Evolutionary conservation across 2,329 filamentous ascomycete species (phyloP).

Genomic region (Aaosphaeria arxii): DNA sequence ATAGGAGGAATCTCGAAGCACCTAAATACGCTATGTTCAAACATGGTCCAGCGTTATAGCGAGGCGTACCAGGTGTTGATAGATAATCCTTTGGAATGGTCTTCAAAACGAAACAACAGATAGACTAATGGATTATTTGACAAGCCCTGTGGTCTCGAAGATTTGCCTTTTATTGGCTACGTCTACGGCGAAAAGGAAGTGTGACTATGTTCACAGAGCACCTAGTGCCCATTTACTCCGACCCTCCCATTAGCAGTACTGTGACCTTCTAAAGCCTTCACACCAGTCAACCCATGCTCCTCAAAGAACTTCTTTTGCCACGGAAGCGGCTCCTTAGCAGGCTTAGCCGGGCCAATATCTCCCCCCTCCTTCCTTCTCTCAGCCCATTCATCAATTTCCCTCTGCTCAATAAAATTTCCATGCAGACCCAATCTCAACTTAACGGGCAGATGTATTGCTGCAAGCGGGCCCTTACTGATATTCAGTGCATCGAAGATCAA

Average conservation of each 20-base stretch:
- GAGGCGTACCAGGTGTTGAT: too few relatives aligned
- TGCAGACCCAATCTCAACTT: constrained; percentile 31
- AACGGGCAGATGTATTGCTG: constrained; percentile 40
- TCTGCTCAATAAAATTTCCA: constrained; percentile 31
- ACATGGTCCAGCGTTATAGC: too few relatives aligned
- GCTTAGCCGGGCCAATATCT: constrained; percentile 17
- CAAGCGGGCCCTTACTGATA: constrained; percentile 37
- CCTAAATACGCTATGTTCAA: too few relatives aligned
- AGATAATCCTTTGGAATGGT: too few relatives aligned
- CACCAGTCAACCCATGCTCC: constrained; percentile 5
- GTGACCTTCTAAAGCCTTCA: constrained; percentile 1
- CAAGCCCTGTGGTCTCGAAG: too few relatives aligned
- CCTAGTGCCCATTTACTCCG: constrained; percentile 4
- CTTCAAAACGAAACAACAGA: too few relatives aligned
- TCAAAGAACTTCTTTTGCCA: constrained; percentile 28
- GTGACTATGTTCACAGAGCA: background rate
- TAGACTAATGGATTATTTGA: too few relatives aligned
- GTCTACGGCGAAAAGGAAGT: too few relatives aligned
- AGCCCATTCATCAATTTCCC: constrained; percentile 26
- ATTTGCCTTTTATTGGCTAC: too few relatives aligned
- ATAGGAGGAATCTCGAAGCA: background rate
- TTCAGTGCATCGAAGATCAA: constrained; percentile 43
- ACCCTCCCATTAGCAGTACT: constrained; percentile 3
- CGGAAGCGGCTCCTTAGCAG: constrained; percentile 19
- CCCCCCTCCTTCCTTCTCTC: constrained; percentile 27